Evolutionary conservation across 2,329 filamentous ascomycete species (phyloP).

Genomic region (Pseudocercospora vitis): DNA sequence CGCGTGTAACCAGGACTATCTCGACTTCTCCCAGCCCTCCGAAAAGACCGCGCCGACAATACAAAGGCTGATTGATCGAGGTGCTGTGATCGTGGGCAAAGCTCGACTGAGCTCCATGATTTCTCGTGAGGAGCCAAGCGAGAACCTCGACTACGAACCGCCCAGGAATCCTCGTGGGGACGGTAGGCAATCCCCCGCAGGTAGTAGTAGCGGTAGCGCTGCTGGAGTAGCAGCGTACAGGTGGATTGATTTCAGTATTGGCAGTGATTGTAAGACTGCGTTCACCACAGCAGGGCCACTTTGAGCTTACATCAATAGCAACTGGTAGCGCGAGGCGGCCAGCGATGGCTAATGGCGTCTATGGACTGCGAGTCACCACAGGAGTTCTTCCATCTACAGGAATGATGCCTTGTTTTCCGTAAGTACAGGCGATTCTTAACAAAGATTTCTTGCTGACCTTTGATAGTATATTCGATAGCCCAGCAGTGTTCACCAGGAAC

Average conservation of each 20-base stretch:
- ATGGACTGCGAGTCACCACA: neutral
- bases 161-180: conserved; percentile 50
- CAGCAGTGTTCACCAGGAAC: neutral
- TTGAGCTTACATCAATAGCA: conserved; percentile 4
- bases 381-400: neutral
- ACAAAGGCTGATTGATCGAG: conserved; percentile 57
- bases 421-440: neutral
- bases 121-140: conserved; percentile 27
- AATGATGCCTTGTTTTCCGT: conserved; percentile 13
- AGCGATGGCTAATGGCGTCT: conserved; percentile 7
- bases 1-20: conserved; percentile 22
- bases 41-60: conserved; percentile 44
- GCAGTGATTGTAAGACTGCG: conserved; percentile 8
- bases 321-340: conserved; percentile 12
- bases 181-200: conserved; percentile 45
- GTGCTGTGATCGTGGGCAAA: conserved; percentile 52
- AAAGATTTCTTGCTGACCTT: neutral
- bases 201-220: conserved; percentile 44
- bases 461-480: neutral
- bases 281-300: neutral
- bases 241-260: conserved; percentile 42
- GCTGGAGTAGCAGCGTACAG: conserved; percentile 40
- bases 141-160: conserved; percentile 40
- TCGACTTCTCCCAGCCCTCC: conserved; percentile 28
- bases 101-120: conserved; percentile 38